phyloP scores from a whole-genome alignment of 2,329 filamentous ascomycete species.

The Aspergillus thermomutatus region DNA sequence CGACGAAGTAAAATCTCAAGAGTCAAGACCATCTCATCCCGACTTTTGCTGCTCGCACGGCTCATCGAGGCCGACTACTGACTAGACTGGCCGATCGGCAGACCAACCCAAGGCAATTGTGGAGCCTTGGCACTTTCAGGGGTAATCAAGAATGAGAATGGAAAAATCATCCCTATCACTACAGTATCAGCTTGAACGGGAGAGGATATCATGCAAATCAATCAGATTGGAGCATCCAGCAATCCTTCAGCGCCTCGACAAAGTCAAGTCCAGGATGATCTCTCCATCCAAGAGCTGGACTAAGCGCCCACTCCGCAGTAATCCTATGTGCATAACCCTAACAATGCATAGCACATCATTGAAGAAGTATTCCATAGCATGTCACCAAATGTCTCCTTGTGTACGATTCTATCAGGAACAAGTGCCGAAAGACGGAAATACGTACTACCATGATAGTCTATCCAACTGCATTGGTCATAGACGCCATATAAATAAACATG shows the following conservation, averaged over 20 bases:
- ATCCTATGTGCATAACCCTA: no score
- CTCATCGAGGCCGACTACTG: no score
- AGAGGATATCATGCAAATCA: no score
- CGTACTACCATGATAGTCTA: no score
- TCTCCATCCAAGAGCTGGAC: background rate
- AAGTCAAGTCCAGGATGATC: background rate
- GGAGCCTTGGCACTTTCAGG: background rate
- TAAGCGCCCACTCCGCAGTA: background rate
- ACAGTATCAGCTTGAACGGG: no score
- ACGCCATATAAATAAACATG: background rate
- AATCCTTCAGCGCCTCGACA: no score
- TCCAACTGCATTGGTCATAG: background rate
- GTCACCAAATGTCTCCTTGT: no score
- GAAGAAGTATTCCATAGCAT: no score
- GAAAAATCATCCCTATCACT: background rate
- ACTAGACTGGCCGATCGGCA: background rate
- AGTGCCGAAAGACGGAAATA: no score
- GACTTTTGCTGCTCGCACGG: no score
- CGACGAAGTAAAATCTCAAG: background rate
- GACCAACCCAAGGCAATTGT: background rate
- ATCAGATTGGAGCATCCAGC: background rate
- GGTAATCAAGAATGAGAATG: background rate
- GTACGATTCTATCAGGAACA: no score
- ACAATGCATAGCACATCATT: no score
- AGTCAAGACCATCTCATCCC: background rate